Conservation (phyloP, 2,329 filamentous ascomycete genomes). For the Clarireedia hainanense region DNA sequence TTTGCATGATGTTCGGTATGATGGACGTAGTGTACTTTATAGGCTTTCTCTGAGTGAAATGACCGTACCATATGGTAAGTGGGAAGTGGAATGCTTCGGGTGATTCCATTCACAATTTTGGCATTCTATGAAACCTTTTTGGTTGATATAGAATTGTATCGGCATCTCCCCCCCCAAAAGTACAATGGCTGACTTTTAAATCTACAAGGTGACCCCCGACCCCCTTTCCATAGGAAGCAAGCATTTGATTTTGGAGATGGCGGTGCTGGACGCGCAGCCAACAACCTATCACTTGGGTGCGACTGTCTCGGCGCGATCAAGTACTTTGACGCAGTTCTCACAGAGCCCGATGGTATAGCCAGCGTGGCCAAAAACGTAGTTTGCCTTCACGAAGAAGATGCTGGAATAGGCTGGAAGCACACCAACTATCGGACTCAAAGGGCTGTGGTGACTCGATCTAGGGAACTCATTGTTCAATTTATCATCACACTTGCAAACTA, state of each 20-base stretch:
- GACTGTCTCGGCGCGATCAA: constrained; percentile 61
- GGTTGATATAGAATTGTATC: background rate
- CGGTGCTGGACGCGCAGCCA: constrained; percentile 55
- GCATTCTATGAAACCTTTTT: background rate
- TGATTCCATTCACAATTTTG: background rate
- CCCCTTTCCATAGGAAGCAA: constrained; percentile 57
- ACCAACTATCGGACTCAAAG: constrained; percentile 39
- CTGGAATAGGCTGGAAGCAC: constrained; percentile 64
- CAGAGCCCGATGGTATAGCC: constrained; percentile 41
- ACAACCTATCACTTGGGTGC: constrained; percentile 60
- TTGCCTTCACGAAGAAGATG: constrained; percentile 63
- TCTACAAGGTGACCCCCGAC: constrained; percentile 40
- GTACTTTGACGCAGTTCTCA: constrained; percentile 14
- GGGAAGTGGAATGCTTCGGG: background rate
- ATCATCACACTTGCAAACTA: constrained; percentile 64
- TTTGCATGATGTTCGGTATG: constrained; percentile 53
- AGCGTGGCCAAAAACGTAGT: constrained; percentile 42
- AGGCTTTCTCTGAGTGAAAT: constrained; percentile 52
- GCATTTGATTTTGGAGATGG: constrained; percentile 64
- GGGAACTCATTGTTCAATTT: constrained; percentile 58
- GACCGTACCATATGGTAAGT: constrained; percentile 50
- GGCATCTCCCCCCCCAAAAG: background rate
- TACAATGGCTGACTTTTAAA: background rate
- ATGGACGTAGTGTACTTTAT: constrained; percentile 48
- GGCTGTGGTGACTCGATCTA: constrained; percentile 42